Base-by-base conservation (phyloP, 148 eudicot genomes). In the Cornus suecica region DNA sequence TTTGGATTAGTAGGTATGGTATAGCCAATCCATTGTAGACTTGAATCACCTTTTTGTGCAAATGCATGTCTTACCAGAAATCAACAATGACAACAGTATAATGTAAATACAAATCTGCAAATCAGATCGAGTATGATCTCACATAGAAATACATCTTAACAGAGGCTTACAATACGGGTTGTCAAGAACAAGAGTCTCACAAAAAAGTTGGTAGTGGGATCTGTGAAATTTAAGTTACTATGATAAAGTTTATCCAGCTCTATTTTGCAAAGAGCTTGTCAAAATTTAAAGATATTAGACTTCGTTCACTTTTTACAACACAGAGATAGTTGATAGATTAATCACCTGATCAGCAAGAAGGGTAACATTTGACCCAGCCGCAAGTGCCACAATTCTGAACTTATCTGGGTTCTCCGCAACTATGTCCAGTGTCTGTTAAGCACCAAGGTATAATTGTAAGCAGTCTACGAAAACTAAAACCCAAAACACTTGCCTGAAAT, bases 261-360 rank as follows among this genome's bases (percentile, higher is more conserved):
- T 22, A 64, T 31, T 51, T 16, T 28, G n/a, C 20, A 3, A 6
- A 58, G 2, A n/a, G 18, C 18, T 58, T 58, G 62, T 18, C 34
- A 14, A 20, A 65, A 63, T n/a, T 64, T 45, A 3, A 16, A 64
- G 26, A 60, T 1, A 28, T 25, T 10, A 37, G 15, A 27, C 24
- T 18, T 68, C 70, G 15, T 42, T 9, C 27, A 42, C 69, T 25
- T 27, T 48, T 11, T 1, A 16, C 20, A 48, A 48, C 54, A 48
- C 15, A 1, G 54, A 48, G 15, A 48, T 1, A 48, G n/a, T 48
- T 48, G 7, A 11, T 48, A 48, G 15, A 48, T 23, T 63, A 16
- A 28, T 88, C 79, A 96, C 99, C 98, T 96, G 99, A 77, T 96
- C 99, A 64, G 98, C 98, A 52, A 96, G 99, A 87, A 96, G 99